Evolutionary conservation across 345 rosid genomes (phyloP).

Genomic region (Eucalyptus brandiana): DNA sequence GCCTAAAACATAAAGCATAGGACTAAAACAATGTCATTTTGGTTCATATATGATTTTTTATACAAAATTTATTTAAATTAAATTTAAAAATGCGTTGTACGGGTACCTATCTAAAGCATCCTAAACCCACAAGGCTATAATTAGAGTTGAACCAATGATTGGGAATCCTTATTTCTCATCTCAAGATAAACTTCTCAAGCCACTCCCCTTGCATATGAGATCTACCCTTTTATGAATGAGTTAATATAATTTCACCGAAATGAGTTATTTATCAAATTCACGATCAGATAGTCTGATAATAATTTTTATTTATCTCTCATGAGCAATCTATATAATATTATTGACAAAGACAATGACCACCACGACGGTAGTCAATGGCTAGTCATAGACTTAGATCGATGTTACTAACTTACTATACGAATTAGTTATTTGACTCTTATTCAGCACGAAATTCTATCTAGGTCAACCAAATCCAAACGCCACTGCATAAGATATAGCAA

Average conservation of each 20-base stretch:
- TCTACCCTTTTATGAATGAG: neutral
- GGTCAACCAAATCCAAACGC: neutral
- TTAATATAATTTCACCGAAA: neutral
- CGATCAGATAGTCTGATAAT: fast-evolving
- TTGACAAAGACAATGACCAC: neutral
- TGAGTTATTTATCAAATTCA: neutral
- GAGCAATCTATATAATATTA: neutral
- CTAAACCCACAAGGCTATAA: neutral
- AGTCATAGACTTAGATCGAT: neutral
- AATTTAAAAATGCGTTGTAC: neutral
- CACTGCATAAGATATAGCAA: neutral
- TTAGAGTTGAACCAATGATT: neutral
- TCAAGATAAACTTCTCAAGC: neutral
- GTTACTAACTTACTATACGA: too few species aligned
- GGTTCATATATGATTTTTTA: neutral
- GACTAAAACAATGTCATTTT: too few species aligned
- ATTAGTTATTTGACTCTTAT: neutral
- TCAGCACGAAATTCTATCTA: neutral
- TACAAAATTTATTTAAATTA: neutral
- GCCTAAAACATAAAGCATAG: neutral
- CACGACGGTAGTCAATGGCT: neutral
- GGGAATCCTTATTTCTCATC: neutral
- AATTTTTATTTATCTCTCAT: neutral
- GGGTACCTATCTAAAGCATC: neutral
- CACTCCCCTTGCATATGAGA: neutral